phyloP scores from a whole-genome alignment of 306 rosid genomes.

The Albizia julibrissin region DNA sequence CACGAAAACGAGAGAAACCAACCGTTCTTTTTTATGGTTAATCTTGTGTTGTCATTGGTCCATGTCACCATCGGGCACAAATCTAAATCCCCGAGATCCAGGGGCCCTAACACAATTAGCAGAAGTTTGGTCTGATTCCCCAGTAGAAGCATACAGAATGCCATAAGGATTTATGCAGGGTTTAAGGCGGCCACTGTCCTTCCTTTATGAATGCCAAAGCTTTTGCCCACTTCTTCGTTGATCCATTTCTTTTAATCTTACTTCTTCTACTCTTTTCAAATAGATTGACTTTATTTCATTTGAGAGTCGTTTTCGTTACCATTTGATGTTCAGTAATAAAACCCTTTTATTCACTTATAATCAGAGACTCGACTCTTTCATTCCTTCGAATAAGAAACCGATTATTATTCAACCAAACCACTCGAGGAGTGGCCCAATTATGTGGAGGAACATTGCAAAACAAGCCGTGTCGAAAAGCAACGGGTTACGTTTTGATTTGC shows the following conservation, averaged over 20 bases:
- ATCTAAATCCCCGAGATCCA: background rate
- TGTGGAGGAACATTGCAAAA: constrained; percentile 70
- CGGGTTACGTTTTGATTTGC: constrained; percentile 27
- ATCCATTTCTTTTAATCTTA: background rate
- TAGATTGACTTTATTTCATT: background rate
- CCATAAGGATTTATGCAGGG: constrained; percentile 46
- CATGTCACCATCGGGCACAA: background rate
- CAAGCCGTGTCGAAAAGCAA: constrained; percentile 42
- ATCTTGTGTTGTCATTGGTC: background rate
- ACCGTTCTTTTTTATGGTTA: background rate
- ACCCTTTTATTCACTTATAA: constrained; percentile 35
- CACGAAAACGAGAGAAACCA: no score
- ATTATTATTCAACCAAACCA: constrained; percentile 24
- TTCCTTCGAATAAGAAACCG: constrained; percentile 18
- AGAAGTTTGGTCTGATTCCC: background rate
- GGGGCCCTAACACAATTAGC: background rate
- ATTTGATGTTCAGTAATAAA: constrained; percentile 53
- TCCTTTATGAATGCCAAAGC: constrained; percentile 39
- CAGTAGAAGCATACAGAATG: background rate
- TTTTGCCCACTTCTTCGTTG: constrained; percentile 1
- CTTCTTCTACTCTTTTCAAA: background rate
- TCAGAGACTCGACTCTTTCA: constrained; percentile 29
- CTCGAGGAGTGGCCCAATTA: constrained; percentile 50
- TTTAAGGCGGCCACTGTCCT: constrained; percentile 45
- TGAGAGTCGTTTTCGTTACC: background rate